Base-by-base conservation (phyloP, 73 alveolate genomes). In the Tetrahymena thermophila region DNA sequence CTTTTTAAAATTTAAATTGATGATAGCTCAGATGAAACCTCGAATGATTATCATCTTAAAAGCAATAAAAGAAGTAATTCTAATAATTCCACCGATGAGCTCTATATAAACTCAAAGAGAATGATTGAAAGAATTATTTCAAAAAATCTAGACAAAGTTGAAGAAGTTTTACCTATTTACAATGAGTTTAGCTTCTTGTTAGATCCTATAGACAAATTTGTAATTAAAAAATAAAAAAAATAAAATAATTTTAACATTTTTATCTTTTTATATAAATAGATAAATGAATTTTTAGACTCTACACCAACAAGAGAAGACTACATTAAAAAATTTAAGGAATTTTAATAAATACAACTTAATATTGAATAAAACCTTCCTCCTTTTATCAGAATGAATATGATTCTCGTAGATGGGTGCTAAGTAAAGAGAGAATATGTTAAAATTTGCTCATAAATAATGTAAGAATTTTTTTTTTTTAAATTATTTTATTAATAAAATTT, bases 321-420 rank as follows among this genome's bases (percentile, higher is more conserved):
- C 94, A 19, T 93, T 23, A 96, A 95, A 28, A 98, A 97, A 55
- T 97, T 98, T 50, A 85, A 84, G 43, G 96, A 94, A 28, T 98
- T 97, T 85, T 96, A 96, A 93, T 95, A 95, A 35, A 94, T 97
- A 3, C 94, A 96, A 93, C 94, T 84, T 34, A 94, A 96, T 93
- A 98, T 98, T n/a, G 96, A 98, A 94, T 97, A 97, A 21, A 97
- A 96, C 2, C 93, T 97, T 95, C 99, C 99, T 23, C 85, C 96
- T 35, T 97, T 96, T 84, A 98, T 98, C 56, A 93, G 99, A 84
- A 95, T 98, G 96, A 97, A 97, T 96, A 98, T 98, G 99, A 94
- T 97, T 94, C 94, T 97, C 44, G 98, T 98, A 25, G 99, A 98
- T 44, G 98, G 99, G 35, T 85, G 97, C 35, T 98, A 98, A 85